Conservation (phyloP, 495 filamentous ascomycete species). For the Jackrogersella multiformis region DNA sequence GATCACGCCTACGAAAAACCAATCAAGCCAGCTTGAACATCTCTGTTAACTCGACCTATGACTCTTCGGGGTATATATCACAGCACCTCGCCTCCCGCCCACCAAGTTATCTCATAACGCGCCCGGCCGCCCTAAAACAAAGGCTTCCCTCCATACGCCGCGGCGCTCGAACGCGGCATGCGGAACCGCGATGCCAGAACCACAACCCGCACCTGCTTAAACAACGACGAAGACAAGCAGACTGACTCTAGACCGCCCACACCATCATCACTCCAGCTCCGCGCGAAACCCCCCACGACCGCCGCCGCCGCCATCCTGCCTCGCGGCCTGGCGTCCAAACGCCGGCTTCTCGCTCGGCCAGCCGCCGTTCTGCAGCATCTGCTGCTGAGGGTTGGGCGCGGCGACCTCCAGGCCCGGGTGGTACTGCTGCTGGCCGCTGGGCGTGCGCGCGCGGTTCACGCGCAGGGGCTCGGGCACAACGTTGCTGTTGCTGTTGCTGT, state of each 20-base stretch:
- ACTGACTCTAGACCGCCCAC: neutral
- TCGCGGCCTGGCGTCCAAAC: neutral
- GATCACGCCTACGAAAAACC: neutral
- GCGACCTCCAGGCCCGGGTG: neutral
- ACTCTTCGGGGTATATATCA: constrained; percentile 24
- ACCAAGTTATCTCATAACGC: neutral
- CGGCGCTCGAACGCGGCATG: neutral
- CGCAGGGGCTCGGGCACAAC: constrained; percentile 33
- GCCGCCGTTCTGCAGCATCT: neutral
- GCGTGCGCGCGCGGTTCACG: constrained; percentile 6
- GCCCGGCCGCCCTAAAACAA: neutral
- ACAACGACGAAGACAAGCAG: neutral
- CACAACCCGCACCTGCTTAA: too few relatives aligned
- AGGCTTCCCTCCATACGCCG: neutral
- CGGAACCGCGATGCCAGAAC: neutral
- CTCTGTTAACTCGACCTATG: neutral
- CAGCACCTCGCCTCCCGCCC: neutral
- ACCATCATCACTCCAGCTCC: constrained; percentile 29
- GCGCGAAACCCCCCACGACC: constrained; percentile 8
- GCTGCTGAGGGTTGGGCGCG: neutral
- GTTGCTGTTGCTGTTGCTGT: neutral
- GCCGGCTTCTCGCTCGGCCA: constrained; percentile 5
- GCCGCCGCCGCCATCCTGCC: neutral
- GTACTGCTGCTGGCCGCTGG: neutral
- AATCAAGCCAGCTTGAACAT: neutral